Conservation (phyloP, 768 basidiomycete genomes). For the Gymnopilus dilepis region DNA sequence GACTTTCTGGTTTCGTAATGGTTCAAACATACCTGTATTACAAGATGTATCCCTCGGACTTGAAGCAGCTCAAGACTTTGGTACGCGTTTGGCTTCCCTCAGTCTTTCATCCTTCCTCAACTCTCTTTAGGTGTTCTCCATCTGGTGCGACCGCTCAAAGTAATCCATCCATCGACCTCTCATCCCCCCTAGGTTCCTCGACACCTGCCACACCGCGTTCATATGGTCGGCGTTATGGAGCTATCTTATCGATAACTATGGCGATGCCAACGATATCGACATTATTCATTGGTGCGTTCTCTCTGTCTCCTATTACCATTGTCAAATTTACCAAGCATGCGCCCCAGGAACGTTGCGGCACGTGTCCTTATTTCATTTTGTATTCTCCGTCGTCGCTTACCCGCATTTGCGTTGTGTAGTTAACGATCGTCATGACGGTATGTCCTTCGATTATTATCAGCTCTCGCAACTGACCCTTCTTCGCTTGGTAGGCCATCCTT, state of each 20-base stretch:
- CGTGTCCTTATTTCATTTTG: conserved; percentile 6
- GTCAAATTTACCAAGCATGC: background rate
- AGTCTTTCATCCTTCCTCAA: background rate
- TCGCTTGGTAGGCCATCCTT: conserved; percentile 32
- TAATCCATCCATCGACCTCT: background rate
- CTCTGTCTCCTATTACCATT: background rate
- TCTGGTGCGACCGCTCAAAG: conserved; percentile 33
- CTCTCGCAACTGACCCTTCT: background rate
- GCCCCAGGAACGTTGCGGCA: conserved; percentile 22
- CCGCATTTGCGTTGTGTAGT: conserved; percentile 17
- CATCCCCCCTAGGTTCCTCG: conserved; percentile 36
- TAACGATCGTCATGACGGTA: conserved; percentile 35
- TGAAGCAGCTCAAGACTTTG: conserved; percentile 29
- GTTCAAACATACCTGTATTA: conserved; percentile 41
- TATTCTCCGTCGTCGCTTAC: background rate
- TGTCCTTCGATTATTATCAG: background rate
- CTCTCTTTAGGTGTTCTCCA: conserved; percentile 32
- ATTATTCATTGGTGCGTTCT: conserved; percentile 42
- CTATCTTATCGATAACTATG: conserved; percentile 41
- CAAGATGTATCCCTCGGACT: conserved; percentile 39
- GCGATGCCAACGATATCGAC: conserved; percentile 30
- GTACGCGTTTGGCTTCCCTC: conserved; percentile 25
- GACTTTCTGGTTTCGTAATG: conserved; percentile 39
- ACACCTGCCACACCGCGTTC: conserved; percentile 42
- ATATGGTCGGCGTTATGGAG: conserved; percentile 46